Base-by-base conservation (phyloP, 768 basidiomycete genomes). In the Hydnomerulius pinastri region DNA sequence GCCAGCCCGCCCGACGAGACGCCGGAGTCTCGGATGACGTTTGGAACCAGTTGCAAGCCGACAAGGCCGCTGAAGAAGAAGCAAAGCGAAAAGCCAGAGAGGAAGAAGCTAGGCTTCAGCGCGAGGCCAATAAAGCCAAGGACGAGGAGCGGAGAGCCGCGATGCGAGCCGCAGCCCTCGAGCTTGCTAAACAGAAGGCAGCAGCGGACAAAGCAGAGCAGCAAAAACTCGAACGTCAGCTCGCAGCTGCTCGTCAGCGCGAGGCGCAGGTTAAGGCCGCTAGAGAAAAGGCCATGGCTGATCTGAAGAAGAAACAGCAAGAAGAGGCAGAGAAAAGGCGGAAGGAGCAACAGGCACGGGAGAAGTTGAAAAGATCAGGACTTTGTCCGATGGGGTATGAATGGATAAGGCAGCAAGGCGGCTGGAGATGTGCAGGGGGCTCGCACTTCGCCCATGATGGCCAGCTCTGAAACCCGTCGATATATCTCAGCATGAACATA, bases 31-130 rank as follows among this genome's bases (percentile, higher is more conserved):
- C 73, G 0, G 80, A 86, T 59, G 60, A 58, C 1, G 61, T 74
- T 10, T 86, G 85, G 85, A 23, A 55, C 9, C 70, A 79, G 52
- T 65, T 86, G 1, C 75, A 81, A 40, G 68, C 66, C 6, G 68
- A 64, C 45, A 67, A 63, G 37, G 64, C 57, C 0, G 68, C 60
- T 4, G 66, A 54, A 18, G 58, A 58, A 18, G 60, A 64, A 35
- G 48, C 37, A 23, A 43, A 53, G 50, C 38, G 43, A 39, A 46
- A 50, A 40, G 62, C 58, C 1, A 54, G 48, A 23, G 56, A 60
- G 51, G 58, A 60, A 30, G 27, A 63, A 29, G 15, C 7, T 11
- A 54, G 48, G 21, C 56, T 61, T 2, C 52, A 54, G 25, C 52
- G 57, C 17, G 55, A 66, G 41, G 21, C 60, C 25, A 50, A 48